Base-by-base conservation (phyloP, 345 rosid species). In the Streptanthus diversifolius region DNA sequence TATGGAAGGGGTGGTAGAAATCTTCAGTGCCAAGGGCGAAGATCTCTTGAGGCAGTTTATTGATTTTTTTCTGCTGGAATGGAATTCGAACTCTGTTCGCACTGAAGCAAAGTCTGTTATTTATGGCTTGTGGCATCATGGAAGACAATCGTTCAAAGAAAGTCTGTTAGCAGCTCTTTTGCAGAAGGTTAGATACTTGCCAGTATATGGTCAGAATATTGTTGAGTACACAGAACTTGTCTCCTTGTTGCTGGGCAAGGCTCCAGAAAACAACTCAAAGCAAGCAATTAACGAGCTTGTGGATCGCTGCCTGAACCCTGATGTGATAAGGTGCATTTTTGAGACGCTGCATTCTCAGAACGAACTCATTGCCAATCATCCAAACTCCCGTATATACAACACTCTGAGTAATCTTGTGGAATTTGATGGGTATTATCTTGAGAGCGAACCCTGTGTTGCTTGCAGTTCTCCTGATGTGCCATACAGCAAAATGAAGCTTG, bases 391-490 rank as follows among this genome's bases (percentile, higher is more conserved):
- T 71, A 89, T 95, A 67, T 95, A 95, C 78, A 95, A 83, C 74
- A 88, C 98, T 56, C 82, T 91, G 82, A 85, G 95, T 77, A 85
- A 95, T 76, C 87, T 95, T 52, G 97, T 95, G 76, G 99, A 91
- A 69, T 95, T 95, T 75, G 99, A 91, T 82, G 99, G 99, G 66
- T 95, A 95, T 80, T 95, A 91, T 84, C 97, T 95, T 61, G 99
- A 95, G 85, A 95, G 96, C 59, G 99, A 95, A 72, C 99, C 99
- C 14, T 95, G 99, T 84, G 99, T 95, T 65, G 86, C 98, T 63
- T 95, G 99, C 85, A 95, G 99, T 80, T 87, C 99, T 68, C 99
- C 99, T 18, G 99, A 95, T 84, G 98, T 95, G 40, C 99, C 97
- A 14, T 95, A 91, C 49, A 84, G 95, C 85, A 87, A 91, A 83